phyloP scores from a whole-genome alignment of 2,329 filamentous ascomycete species.

The Penicillium glabrum region DNA sequence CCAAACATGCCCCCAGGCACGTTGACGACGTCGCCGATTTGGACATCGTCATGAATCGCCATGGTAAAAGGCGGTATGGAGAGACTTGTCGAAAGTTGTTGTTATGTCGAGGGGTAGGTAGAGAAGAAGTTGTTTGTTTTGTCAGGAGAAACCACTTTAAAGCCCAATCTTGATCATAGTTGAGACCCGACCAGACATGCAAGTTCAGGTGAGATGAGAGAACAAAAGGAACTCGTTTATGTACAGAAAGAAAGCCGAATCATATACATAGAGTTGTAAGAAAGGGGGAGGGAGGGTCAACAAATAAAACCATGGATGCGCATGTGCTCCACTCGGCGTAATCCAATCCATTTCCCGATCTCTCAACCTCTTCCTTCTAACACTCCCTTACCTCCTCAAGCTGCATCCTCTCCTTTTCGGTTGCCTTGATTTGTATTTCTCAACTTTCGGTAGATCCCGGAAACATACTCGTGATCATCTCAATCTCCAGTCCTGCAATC shows the following conservation, averaged over 20 bases:
- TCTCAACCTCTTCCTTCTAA: slow-evolving; percentile 1
- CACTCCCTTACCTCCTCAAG: neutral
- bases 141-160: slow-evolving; percentile 1
- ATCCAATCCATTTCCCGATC: slow-evolving; percentile 9
- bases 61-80: slow-evolving; percentile 21
- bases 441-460: neutral
- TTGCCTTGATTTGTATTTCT: neutral
- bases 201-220: neutral
- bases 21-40: slow-evolving; percentile 81
- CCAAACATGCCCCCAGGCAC: slow-evolving; percentile 93
- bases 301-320: slow-evolving; percentile 18
- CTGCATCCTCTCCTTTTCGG: neutral
- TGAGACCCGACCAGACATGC: neutral
- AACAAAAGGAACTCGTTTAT: neutral
- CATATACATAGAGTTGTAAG: neutral
- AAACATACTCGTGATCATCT: neutral
- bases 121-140: slow-evolving; percentile 1
- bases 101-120: neutral
- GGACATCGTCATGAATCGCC: slow-evolving; percentile 53
- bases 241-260: neutral
- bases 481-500: neutral
- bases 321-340: slow-evolving; percentile 18
- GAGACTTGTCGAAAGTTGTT: neutral
- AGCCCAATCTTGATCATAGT: neutral
- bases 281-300: slow-evolving; percentile 18